Conservation (phyloP, 208 protist genomes). For the Porcisia deanei region DNA sequence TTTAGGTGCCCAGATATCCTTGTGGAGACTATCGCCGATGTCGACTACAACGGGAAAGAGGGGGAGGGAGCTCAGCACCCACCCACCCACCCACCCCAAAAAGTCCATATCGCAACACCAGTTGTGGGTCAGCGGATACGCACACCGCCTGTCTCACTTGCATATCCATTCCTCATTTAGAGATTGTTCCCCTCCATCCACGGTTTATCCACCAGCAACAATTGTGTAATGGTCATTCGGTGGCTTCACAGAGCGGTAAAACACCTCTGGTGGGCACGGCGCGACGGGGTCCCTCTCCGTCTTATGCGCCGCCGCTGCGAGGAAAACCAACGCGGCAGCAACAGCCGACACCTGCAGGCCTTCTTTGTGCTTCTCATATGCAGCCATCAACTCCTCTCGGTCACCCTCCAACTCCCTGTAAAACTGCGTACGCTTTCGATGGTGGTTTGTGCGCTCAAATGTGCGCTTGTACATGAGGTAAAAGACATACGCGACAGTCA, state of each 20-base stretch:
- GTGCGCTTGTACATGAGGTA: constrained; percentile 71
- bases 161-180: neutral
- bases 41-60: too few species aligned
- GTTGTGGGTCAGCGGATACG: too few species aligned
- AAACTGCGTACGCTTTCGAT: constrained; percentile 42
- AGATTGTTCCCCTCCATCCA: too few species aligned
- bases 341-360: constrained; percentile 53
- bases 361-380: constrained; percentile 50
- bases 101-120: neutral
- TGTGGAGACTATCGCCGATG: too few species aligned
- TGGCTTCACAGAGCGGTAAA: constrained; percentile 51
- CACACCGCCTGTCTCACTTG: neutral
- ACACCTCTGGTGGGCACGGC: constrained; percentile 42
- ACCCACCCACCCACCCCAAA: neutral
- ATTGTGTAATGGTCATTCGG: constrained; percentile 69
- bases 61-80: too few species aligned
- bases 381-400: constrained; percentile 37
- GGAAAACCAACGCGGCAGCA: constrained; percentile 63
- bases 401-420: constrained; percentile 60
- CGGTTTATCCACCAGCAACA: constrained; percentile 44
- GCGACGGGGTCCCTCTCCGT: constrained; percentile 42
- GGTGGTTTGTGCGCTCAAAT: constrained; percentile 60
- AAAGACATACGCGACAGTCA: constrained; percentile 36
- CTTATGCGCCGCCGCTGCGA: constrained; percentile 56
- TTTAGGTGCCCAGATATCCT: too few species aligned